These are phyloP conservation scores for Crithidia sp. DNA, from an alignment of 208 protist species.

Conservation along the genomic window DNA sequence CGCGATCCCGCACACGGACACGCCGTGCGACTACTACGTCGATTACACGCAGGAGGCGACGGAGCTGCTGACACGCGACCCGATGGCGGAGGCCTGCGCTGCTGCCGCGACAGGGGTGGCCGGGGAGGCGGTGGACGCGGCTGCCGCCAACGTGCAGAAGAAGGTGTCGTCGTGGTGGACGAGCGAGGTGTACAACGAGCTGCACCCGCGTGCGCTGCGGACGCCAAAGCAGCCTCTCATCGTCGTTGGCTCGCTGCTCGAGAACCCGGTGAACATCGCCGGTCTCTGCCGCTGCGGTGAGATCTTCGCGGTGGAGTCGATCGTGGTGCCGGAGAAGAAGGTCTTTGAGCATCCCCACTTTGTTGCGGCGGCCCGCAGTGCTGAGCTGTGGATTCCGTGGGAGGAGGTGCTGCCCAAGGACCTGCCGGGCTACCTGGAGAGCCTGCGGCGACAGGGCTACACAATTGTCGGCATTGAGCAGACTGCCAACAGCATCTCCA, in stretches of 20 bases:
- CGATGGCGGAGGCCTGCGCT: constrained; percentile 24
- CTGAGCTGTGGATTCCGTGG: constrained; percentile 91
- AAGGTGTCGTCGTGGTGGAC: constrained; percentile 90
- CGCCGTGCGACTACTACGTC: constrained; percentile 60
- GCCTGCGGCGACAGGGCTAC: constrained; percentile 80
- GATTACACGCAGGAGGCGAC: constrained; percentile 82
- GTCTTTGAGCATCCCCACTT: constrained; percentile 92
- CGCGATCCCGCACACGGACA: constrained; percentile 72
- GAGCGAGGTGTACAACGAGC: constrained; percentile 88
- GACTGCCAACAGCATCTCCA: constrained; percentile 80
- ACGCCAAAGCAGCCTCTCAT: constrained; percentile 65
- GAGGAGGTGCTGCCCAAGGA: constrained; percentile 59
- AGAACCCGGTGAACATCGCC: constrained; percentile 91
- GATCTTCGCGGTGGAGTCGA: constrained; percentile 84
- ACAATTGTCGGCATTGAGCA: constrained; percentile 91
- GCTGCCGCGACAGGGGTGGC: constrained; percentile 5
- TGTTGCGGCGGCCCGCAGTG: constrained; percentile 82
- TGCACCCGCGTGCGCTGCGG: constrained; percentile 81
- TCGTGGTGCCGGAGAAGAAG: constrained; percentile 72
- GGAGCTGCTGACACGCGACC: constrained; percentile 56
- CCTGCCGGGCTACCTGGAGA: constrained; percentile 62
- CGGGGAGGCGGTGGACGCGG: constrained; percentile 13
- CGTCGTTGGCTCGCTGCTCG: constrained; percentile 82
- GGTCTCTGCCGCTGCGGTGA: constrained; percentile 90
- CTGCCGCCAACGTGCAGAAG: constrained; percentile 73